A percentile compares a stretch with the other conserved stretches of the same genome.
Evolutionary conservation across 345 rosid species (phyloP).

Genomic region (Streptanthus diversifolius): DNA sequence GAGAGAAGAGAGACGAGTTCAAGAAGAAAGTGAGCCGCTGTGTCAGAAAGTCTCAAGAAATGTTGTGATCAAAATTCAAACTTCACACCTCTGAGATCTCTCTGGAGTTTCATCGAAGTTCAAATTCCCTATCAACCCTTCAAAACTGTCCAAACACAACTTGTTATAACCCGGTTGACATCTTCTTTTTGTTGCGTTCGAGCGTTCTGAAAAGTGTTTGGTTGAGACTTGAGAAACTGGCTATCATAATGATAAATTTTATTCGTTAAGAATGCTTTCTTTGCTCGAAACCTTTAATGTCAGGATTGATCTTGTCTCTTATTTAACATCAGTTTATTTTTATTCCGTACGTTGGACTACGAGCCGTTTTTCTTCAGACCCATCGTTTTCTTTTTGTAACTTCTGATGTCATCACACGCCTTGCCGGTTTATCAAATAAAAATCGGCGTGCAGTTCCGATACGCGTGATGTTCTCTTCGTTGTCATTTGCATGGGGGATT

Average conservation of each 20-base stretch:
- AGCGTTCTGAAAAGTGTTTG: slow-evolving; percentile 21
- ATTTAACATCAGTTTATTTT: background rate
- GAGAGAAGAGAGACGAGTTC: slow-evolving; percentile 70
- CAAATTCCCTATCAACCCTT: slow-evolving; percentile 4
- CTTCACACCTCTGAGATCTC: background rate
- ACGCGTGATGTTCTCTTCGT: background rate
- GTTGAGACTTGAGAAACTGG: slow-evolving; percentile 20
- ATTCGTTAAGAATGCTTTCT: slow-evolving; percentile 14
- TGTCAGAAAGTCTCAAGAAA: slow-evolving; percentile 65
- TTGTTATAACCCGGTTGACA: background rate
- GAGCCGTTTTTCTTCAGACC: background rate
- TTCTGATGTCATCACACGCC: background rate
- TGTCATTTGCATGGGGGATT: background rate
- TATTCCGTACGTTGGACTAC: background rate
- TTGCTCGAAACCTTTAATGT: background rate
- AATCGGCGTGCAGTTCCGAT: background rate
- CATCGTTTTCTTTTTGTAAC: background rate
- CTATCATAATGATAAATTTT: background rate
- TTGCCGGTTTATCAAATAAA: background rate
- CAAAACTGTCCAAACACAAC: slow-evolving; percentile 14
- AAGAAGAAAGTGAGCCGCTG: slow-evolving; percentile 68
- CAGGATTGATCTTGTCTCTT: background rate
- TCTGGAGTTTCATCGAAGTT: slow-evolving; percentile 3
- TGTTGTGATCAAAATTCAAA: slow-evolving; percentile 35
- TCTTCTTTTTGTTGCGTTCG: background rate